Evolutionary conservation across 2,329 filamentous ascomycete genomes (phyloP).

Genomic region (Penicillium sp.): DNA sequence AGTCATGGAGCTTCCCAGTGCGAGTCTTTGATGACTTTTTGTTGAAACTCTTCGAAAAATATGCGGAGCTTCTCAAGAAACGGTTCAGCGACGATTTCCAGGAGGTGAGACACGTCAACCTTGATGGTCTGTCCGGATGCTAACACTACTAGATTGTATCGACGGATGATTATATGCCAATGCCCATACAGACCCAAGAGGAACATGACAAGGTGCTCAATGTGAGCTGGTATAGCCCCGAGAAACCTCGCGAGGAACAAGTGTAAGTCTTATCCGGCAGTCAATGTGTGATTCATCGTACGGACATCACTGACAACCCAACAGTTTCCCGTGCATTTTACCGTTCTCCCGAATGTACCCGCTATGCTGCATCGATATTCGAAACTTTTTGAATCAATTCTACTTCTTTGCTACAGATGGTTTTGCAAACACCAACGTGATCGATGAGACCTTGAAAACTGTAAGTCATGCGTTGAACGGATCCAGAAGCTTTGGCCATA

Average conservation of each 20-base stretch:
- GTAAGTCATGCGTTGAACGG: slow-evolving; percentile 45
- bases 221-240: slow-evolving; percentile 92
- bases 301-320: slow-evolving; percentile 1
- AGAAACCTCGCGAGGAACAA: slow-evolving; percentile 73
- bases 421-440: slow-evolving; percentile 84
- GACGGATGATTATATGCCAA: slow-evolving; percentile 99
- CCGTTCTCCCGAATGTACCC: slow-evolving; percentile 99
- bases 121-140: background rate
- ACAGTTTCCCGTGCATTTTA: slow-evolving; percentile 86
- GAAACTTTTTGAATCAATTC: slow-evolving; percentile 96
- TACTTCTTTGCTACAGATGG: slow-evolving; percentile 97
- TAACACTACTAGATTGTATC: slow-evolving; percentile 59
- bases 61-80: slow-evolving; percentile 84
- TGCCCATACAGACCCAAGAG: slow-evolving; percentile 87
- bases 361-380: slow-evolving; percentile 95
- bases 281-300: background rate
- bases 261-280: slow-evolving; percentile 55
- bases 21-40: slow-evolving; percentile 79
- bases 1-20: slow-evolving; percentile 90
- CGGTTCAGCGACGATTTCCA: slow-evolving; percentile 95
- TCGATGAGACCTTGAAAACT: slow-evolving; percentile 85
- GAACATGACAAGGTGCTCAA: slow-evolving; percentile 96
- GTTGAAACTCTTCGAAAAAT: slow-evolving; percentile 88
- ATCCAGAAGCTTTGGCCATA: background rate
- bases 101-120: slow-evolving; percentile 59